phyloP scores from a whole-genome alignment of 202 grass and related monocot genomes.

The Elaeis oleifera region DNA sequence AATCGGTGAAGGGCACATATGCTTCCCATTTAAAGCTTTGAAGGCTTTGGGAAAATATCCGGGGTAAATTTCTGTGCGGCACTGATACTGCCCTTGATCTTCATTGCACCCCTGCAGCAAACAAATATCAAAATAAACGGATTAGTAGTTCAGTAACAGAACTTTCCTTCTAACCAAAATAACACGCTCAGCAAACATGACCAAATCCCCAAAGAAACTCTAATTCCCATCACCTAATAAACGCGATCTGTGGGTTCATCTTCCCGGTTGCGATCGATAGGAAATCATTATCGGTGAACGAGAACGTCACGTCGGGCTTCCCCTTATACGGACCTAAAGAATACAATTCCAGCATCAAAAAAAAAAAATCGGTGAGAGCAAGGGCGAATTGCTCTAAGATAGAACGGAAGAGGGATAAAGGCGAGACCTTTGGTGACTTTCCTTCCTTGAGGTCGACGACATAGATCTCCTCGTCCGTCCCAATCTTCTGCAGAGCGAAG shows the following conservation, averaged over 20 bases:
- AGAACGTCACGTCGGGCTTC: conserved; percentile 76
- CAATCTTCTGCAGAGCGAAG: conserved; percentile 47
- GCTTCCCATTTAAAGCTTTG: conserved; percentile 54
- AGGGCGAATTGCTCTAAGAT: neutral
- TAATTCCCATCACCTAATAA: conserved; percentile 41
- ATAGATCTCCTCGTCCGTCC: conserved; percentile 81
- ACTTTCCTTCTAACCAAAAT: conserved; percentile 4
- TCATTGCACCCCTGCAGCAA: conserved; percentile 54
- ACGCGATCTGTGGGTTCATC: conserved; percentile 85
- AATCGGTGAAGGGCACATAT: neutral
- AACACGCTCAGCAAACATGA: neutral
- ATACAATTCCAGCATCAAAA: neutral
- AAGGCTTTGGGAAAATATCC: conserved; percentile 87
- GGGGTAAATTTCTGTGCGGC: conserved; percentile 88
- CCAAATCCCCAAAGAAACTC: neutral
- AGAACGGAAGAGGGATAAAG: neutral
- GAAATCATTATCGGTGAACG: conserved; percentile 90
- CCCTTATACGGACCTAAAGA: conserved; percentile 52
- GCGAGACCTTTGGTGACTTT: conserved; percentile 60
- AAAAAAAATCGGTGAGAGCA: neutral
- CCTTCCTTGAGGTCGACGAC: conserved; percentile 93
- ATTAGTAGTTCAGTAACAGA: neutral
- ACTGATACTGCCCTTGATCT: conserved; percentile 85
- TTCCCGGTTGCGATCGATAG: conserved; percentile 58
- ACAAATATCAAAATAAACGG: conserved; percentile 10